Conservation (phyloP, 441 rosid genomes). For the Syzygium malaccense region DNA sequence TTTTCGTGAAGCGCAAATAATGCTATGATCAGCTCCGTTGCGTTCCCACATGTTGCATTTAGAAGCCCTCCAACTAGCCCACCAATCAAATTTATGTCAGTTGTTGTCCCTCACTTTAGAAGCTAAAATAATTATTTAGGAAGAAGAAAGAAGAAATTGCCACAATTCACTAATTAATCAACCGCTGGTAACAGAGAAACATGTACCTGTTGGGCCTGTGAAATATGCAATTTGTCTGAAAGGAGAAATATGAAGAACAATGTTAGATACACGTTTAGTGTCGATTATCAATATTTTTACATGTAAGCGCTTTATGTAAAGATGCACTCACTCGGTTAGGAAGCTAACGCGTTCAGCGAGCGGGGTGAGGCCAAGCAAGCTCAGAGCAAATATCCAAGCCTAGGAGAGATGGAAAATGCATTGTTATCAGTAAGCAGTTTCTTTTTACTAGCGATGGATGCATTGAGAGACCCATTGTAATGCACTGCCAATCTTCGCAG, state of each 20-base stretch:
- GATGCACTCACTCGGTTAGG: constrained; percentile 47
- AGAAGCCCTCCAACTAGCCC: constrained; percentile 2
- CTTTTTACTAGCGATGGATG: background rate
- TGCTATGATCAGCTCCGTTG: constrained; percentile 60
- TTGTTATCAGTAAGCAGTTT: background rate
- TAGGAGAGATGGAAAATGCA: constrained; percentile 3
- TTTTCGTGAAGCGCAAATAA: constrained; percentile 36
- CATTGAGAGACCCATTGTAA: background rate
- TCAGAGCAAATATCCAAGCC: constrained; percentile 56
- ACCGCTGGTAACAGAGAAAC: background rate
- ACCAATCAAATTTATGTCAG: background rate
- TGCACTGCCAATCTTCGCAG: background rate
- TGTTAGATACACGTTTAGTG: background rate
- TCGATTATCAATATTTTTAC: background rate
- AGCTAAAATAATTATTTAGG: background rate
- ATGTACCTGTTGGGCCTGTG: constrained; percentile 61
- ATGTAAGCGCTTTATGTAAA: background rate
- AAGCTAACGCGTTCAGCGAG: constrained; percentile 73
- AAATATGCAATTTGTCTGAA: constrained; percentile 58
- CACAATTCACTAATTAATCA: background rate
- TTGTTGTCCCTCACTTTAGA: background rate
- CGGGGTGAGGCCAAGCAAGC: constrained; percentile 54
- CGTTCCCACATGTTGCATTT: constrained; percentile 10
- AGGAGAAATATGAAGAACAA: background rate
- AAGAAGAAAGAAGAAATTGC: background rate